A percentile compares a stretch with the other conserved stretches of the same genome.
Evolutionary conservation across 2,329 filamentous ascomycete genomes (phyloP).

Genomic region (Epicoccum nigrum): DNA sequence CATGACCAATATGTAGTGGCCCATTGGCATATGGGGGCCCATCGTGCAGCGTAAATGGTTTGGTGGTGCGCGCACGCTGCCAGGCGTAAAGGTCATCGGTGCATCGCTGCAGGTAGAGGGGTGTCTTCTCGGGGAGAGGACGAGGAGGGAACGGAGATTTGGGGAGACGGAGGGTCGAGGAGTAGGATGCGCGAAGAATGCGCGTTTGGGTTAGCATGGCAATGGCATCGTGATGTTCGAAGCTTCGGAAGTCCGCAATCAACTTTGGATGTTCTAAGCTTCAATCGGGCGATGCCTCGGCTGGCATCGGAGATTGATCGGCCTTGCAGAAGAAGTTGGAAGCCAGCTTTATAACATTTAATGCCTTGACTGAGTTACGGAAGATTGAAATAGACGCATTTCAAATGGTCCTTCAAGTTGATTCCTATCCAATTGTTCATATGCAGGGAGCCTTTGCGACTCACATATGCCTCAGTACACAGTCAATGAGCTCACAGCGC

Average conservation of each 20-base stretch:
- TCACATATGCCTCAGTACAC: slow-evolving; percentile 68
- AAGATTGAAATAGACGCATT: neutral
- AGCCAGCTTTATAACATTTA: no score
- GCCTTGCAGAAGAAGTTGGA: neutral
- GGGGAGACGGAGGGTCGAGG: slow-evolving; percentile 56
- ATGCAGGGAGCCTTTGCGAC: neutral
- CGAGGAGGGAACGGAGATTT: slow-evolving; percentile 57
- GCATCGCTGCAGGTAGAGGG: slow-evolving; percentile 72
- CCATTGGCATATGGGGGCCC: slow-evolving; percentile 98
- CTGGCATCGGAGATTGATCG: slow-evolving; percentile 18
- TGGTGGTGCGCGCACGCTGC: slow-evolving; percentile 63
- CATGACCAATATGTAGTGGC: slow-evolving; percentile 87
- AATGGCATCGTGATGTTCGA: slow-evolving; percentile 32
- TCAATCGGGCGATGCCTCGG: slow-evolving; percentile 29
- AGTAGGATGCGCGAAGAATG: slow-evolving; percentile 49
- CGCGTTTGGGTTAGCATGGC: slow-evolving; percentile 49
- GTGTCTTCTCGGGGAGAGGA: slow-evolving; percentile 39
- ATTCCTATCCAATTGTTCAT: neutral
- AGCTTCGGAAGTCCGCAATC: slow-evolving; percentile 8
- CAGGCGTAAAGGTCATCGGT: slow-evolving; percentile 89
- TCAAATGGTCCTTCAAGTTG: neutral
- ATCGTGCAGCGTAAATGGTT: slow-evolving; percentile 85
- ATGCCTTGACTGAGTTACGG: no score
- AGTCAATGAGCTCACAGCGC: slow-evolving; percentile 85
- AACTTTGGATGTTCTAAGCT: no score